Conservation (phyloP, 768 basidiomycete species). For the Gymnopilus junonius region DNA sequence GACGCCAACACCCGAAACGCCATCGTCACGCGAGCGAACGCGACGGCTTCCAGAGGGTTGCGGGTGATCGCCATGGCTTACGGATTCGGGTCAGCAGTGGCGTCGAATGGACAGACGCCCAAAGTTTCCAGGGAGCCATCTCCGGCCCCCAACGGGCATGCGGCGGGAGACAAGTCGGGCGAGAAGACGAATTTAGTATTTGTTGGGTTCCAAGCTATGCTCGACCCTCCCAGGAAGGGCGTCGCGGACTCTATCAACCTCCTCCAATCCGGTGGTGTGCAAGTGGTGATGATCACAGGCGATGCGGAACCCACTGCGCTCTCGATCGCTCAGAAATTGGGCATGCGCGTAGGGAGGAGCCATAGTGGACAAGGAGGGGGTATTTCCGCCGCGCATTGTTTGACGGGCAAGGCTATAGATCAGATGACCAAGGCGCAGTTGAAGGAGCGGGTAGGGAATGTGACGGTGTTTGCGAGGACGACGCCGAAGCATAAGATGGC, state of each 20-base stretch:
- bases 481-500: constrained; percentile 98
- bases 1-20: constrained; percentile 70
- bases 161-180: constrained; percentile 21
- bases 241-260: constrained; percentile 88
- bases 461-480: constrained; percentile 93
- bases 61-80: constrained; percentile 94
- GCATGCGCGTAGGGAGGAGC: constrained; percentile 73
- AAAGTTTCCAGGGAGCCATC: constrained; percentile 21
- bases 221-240: constrained; percentile 92
- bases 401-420: constrained; percentile 88
- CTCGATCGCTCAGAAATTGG: constrained; percentile 85
- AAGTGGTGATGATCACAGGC: constrained; percentile 98
- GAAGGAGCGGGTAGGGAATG: constrained; percentile 76
- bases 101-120: constrained; percentile 21
- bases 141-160: constrained; percentile 33
- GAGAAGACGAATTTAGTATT: constrained; percentile 74
- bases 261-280: constrained; percentile 85
- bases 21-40: constrained; percentile 73
- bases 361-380: constrained; percentile 52
- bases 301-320: constrained; percentile 92
- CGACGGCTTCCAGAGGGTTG: constrained; percentile 75
- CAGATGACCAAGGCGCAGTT: constrained; percentile 81
- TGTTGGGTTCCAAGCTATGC: constrained; percentile 93
- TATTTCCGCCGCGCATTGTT: constrained; percentile 46
- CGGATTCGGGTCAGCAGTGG: constrained; percentile 67